Evolutionary conservation across 352 stramenopile genomes (phyloP), one percentile per base, ranked within the genome.

Genomic region (Phytophthora hybrid): DNA sequence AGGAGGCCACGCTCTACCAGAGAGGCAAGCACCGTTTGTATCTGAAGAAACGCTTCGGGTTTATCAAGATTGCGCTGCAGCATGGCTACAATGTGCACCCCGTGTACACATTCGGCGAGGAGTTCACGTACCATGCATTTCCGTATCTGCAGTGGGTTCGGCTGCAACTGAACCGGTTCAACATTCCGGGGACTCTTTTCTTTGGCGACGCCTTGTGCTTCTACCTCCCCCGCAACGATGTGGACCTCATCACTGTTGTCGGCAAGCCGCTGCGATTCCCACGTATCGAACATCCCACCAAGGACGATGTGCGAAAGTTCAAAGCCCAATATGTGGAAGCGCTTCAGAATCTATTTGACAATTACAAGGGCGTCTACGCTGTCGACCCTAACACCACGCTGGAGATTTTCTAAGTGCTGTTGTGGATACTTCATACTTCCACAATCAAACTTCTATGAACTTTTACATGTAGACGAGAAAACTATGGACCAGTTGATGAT

Each of bases 101-200:
- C 4, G 89, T 90, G 2, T 99, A 98, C 78, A 96, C 87, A 26
- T 99, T 98, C 77, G 94, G 93, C 14, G 95, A 99, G 71, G 85
- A 91, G 64, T 71, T 89, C 53, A 90, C 90, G 14, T 98, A 92
- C 74, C 78, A 87, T 46, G 91, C 95, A 59, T 80, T 97, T 34
- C 87, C 93, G 56, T 93, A 91, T 49, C 73, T 92, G 9, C 92
- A 89, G 66, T 81, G 77, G 51, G 73, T 85, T 11, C 81, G 95
- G 10, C 77, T 98, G 21, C 84, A 80, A 29, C 69, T 98, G 34
- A 97, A 98, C 75, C 63, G 74, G 58, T 87, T 83, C 58, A 93
- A 91, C 32, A 71, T 98, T n/a, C 93, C 93, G 8, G 89, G 81
- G 9, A 90, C 93, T 32, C 54, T 93, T 1, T 88, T 93, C 39